phyloP scores from a whole-genome alignment of 495 filamentous ascomycete species.

The Ramalina intermedia region DNA sequence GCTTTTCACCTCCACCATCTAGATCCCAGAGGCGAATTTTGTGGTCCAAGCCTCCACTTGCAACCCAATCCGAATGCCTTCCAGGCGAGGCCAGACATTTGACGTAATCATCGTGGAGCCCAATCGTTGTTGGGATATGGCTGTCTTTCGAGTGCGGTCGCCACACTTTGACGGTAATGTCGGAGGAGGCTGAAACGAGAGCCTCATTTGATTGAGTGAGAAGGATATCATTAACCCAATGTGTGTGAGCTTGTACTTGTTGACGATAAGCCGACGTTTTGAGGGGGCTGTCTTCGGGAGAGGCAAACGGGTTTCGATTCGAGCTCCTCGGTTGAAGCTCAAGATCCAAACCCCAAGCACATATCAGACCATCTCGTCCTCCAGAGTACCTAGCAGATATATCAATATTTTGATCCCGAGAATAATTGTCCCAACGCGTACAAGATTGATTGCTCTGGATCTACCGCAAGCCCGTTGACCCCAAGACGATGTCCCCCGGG shows the following conservation, averaged over 20 bases:
- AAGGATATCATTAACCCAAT: constrained; percentile 97
- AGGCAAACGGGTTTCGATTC: constrained; percentile 17
- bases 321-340: constrained; percentile 21
- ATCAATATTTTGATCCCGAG: constrained; percentile 7
- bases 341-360: constrained; percentile 79
- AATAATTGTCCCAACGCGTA: constrained; percentile 30
- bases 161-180: constrained; percentile 91
- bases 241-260: constrained; percentile 93
- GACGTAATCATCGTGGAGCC: constrained; percentile 89
- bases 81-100: constrained; percentile 78
- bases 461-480: constrained; percentile 84
- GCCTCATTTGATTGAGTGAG: constrained; percentile 70
- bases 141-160: constrained; percentile 61
- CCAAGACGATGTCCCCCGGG: constrained; percentile 83
- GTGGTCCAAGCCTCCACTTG: constrained; percentile 88
- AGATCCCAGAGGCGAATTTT: constrained; percentile 90
- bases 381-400: constrained; percentile 64
- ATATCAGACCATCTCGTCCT: constrained; percentile 88
- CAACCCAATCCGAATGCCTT: constrained; percentile 67
- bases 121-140: constrained; percentile 63
- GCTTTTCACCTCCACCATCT: constrained; percentile 64
- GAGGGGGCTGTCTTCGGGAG: constrained; percentile 15
- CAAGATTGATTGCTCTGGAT: constrained; percentile 74
- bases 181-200: constrained; percentile 86
- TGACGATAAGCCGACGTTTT: constrained; percentile 57